phyloP scores from a whole-genome alignment of 805 yeast species.

The Debaryomyces hansenii region DNA sequence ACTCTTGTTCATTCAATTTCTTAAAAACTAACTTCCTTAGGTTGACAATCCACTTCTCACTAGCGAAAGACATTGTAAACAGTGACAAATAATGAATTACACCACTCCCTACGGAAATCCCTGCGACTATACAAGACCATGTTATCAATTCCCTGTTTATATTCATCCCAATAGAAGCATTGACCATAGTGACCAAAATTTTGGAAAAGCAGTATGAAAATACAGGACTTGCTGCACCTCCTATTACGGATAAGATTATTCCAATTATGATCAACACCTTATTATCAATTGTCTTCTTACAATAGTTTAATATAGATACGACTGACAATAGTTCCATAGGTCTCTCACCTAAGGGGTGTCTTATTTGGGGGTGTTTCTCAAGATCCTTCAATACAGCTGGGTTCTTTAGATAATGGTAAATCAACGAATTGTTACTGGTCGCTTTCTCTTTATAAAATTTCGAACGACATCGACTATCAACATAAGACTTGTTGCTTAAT shows the following conservation, averaged over 20 bases:
- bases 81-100: constrained; percentile 50
- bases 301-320: constrained; percentile 23
- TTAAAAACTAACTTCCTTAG: constrained; percentile 52
- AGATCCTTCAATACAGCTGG: constrained; percentile 24
- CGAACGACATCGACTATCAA: not conserved
- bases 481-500: not conserved
- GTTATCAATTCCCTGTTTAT: constrained; percentile 36
- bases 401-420: constrained; percentile 12
- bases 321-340: constrained; percentile 19
- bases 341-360: constrained; percentile 4
- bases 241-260: constrained; percentile 47
- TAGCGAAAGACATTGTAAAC: constrained; percentile 50
- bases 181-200: constrained; percentile 62
- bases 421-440: not conserved
- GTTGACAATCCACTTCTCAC: constrained; percentile 66
- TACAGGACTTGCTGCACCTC: constrained; percentile 70
- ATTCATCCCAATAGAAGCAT: constrained; percentile 32
- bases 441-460: constrained; percentile 8
- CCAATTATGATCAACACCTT: constrained; percentile 47
- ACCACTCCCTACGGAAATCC: constrained; percentile 66
- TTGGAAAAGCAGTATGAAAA: constrained; percentile 79
- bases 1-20: constrained; percentile 50
- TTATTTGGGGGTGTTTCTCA: constrained; percentile 9
- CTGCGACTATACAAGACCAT: constrained; percentile 71
- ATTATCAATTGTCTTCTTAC: constrained; percentile 16